Percentiles rank a stretch among this genome's conserved stretches.
These are phyloP conservation scores for Silene latifolia DNA, from an alignment of 148 eudicot species.

Conservation along the genomic window DNA sequence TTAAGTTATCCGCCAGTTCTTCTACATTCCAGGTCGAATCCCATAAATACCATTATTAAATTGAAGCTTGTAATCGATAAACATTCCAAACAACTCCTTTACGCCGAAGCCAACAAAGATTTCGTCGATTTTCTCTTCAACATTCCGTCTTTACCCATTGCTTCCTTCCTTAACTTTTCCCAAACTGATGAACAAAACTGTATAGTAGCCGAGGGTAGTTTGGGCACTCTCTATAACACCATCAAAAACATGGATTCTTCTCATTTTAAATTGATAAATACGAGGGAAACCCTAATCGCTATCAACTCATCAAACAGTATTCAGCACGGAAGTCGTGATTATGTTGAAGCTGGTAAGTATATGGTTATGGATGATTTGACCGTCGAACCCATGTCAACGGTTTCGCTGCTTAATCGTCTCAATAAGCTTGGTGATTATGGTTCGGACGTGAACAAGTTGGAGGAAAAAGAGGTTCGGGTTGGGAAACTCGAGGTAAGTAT, in stretches of 20 bases:
- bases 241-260: neutral
- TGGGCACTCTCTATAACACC: neutral
- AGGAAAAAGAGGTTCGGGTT: neutral
- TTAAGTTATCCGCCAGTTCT: too few species aligned
- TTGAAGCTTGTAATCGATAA: neutral
- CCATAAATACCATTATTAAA: neutral
- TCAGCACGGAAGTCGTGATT: neutral
- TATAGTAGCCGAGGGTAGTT: neutral
- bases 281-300: too few species aligned
- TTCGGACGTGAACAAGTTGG: neutral
- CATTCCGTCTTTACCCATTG: neutral
- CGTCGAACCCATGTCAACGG: neutral
- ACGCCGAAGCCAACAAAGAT: neutral
- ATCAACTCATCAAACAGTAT: neutral
- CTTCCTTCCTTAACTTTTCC: neutral
- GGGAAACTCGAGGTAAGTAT: too few species aligned
- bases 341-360: neutral
- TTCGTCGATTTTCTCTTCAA: neutral
- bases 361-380: too few species aligned
- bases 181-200: neutral
- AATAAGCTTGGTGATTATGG: neutral
- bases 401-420: neutral
- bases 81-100: neutral
- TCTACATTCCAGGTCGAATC: neutral
- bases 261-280: too few species aligned